Conservation (phyloP, 371 early-diverging fungal genomes). For the Caulochytrium protostelioides region DNA sequence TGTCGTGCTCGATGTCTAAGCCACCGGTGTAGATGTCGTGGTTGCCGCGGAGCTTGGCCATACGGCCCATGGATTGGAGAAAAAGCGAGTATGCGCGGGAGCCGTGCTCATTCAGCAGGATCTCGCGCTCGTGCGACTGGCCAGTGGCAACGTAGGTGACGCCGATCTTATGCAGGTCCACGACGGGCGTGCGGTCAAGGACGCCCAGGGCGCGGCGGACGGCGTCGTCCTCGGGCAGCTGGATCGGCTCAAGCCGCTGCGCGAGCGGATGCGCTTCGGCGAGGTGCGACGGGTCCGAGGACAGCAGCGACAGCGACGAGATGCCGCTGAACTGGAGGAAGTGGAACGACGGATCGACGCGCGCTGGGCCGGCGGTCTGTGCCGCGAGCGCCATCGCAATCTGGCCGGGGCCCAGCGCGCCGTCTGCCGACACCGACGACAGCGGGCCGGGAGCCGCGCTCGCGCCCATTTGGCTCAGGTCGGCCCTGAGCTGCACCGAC, state of each 20-base stretch:
- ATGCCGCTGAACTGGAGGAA: slow-evolving; percentile 26
- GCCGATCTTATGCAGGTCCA: slow-evolving; percentile 87
- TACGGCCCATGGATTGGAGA: slow-evolving; percentile 48
- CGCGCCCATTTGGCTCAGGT: too few relatives aligned
- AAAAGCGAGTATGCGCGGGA: slow-evolving; percentile 64
- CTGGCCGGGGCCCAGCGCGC: slow-evolving; percentile 5
- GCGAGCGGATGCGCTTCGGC: too few relatives aligned
- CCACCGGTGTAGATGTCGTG: slow-evolving; percentile 63
- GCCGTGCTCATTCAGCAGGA: slow-evolving; percentile 61
- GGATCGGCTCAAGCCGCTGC: slow-evolving; percentile 28
- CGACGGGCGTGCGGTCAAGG: slow-evolving; percentile 67
- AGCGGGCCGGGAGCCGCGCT: too few relatives aligned
- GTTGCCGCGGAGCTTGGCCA: slow-evolving; percentile 42
- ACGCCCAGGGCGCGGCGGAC: slow-evolving; percentile 49
- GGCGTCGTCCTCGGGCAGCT: slow-evolving; percentile 53
- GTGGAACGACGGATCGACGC: slow-evolving; percentile 23
- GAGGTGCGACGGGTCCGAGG: too few relatives aligned
- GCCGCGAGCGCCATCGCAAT: slow-evolving; percentile 1
- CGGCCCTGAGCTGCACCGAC: too few relatives aligned
- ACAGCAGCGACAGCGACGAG: too few relatives aligned
- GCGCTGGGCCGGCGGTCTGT: slow-evolving; percentile 5
- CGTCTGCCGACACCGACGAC: too few relatives aligned
- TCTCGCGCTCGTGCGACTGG: slow-evolving; percentile 60
- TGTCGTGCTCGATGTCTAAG: slow-evolving; percentile 53
- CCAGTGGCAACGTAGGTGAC: slow-evolving; percentile 71